phyloP scores from a whole-genome alignment of 257 asterid species.

The Striga asiatica region DNA sequence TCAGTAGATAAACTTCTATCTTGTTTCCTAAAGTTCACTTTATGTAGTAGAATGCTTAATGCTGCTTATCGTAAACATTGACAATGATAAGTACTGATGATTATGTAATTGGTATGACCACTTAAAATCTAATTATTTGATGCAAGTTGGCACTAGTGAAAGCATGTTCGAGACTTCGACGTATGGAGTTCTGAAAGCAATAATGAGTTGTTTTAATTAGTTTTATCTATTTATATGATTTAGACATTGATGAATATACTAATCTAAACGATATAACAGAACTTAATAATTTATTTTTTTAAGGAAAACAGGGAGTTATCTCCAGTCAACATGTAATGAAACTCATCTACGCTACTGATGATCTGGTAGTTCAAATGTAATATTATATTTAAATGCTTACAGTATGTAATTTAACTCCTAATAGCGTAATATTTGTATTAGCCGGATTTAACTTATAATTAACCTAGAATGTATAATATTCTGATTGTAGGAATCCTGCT shows the following conservation, averaged over 20 bases:
- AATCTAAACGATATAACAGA: not conserved
- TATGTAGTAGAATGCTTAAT: not conserved
- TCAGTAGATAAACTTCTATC: not conserved
- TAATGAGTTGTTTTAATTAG: not conserved
- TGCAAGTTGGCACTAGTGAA: not conserved
- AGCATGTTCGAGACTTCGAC: constrained; percentile 6
- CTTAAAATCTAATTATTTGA: too few species aligned
- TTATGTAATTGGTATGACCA: not conserved
- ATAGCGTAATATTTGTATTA: not conserved
- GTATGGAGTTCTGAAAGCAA: constrained; percentile 1
- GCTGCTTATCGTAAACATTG: not conserved
- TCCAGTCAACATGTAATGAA: constrained; percentile 9
- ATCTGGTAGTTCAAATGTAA: not conserved
- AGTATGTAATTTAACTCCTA: constrained; percentile 3
- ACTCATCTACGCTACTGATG: not conserved
- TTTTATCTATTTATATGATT: not conserved
- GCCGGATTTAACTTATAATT: constrained; percentile 3
- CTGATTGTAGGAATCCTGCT: constrained; percentile 76
- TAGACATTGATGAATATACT: not conserved
- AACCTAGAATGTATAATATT: not conserved
- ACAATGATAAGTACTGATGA: not conserved
- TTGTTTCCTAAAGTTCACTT: not conserved
- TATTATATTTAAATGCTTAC: constrained; percentile 7
- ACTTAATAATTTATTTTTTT: constrained; percentile 1
- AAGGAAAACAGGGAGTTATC: not conserved